Evolutionary conservation across 352 stramenopile species (phyloP), one percentile per base, ranked within the genome.

Genomic region (Thalassiosira sp.): DNA sequence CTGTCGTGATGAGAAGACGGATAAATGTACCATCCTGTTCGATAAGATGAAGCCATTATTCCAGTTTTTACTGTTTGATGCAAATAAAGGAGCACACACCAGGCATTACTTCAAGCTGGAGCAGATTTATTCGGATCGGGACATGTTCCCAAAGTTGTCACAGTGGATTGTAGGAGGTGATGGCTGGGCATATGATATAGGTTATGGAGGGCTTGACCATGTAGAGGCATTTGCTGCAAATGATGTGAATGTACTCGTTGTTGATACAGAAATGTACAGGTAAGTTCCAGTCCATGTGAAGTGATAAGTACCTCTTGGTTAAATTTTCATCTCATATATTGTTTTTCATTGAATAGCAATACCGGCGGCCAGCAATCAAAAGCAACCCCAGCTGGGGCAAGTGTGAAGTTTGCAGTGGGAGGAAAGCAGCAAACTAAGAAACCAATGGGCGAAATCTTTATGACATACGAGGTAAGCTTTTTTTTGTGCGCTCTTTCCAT

Each of bases 401-500:
- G 67, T 35, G 81, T 85, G 2, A 87, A 90, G 61, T 91, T 91
- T 74, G 77, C 86, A 18, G 65, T 81, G 5, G 83, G 80, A 20
- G 85, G 85, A n/a, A 92, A 90, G 37, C 51, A 81, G 58, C 90
- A 95, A 81, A 89, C 90, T 72, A 97, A 97, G 86, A 95, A 95
- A 37, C 93, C 96, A 56, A 85, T 97, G 11, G 94, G 94, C 31
- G 81, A 96, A 53, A 97, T 96, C 54, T 94, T 95, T 15, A 97
- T 97, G 94, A 94, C 95, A 69, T 97, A 97, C 74, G 93, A 95
- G n/a, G n/a, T n/a, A n/a, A n/a, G n/a, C n/a, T n/a, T n/a, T n/a
- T n/a, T n/a, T n/a, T n/a, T n/a, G n/a, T n/a, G n/a, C n/a, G n/a
- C n/a, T n/a, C n/a, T n/a, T n/a, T n/a, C n/a, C n/a, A n/a, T n/a